Conservation (phyloP, 2,329 filamentous ascomycete species). For the Tolypocladium paradoxum region DNA sequence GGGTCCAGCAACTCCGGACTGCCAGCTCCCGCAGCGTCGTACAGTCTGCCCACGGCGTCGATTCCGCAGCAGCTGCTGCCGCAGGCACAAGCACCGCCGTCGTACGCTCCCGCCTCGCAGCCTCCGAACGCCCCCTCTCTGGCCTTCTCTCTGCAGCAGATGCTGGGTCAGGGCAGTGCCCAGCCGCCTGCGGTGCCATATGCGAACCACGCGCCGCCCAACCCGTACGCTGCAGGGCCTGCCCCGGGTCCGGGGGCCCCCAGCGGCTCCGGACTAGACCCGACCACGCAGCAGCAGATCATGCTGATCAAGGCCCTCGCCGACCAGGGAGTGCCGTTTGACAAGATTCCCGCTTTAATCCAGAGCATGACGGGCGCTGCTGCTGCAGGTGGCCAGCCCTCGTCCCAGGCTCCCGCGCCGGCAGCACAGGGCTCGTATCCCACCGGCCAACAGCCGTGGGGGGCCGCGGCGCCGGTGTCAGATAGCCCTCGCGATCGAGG, state of each 20-base stretch:
- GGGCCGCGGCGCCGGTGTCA: slow-evolving; percentile 14
- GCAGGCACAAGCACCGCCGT: slow-evolving; percentile 15
- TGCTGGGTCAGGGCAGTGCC: slow-evolving; percentile 22
- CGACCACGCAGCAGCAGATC: slow-evolving; percentile 58
- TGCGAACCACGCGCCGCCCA: slow-evolving; percentile 12
- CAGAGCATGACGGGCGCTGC: slow-evolving; percentile 37
- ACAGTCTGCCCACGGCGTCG: slow-evolving; percentile 22
- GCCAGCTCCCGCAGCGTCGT: slow-evolving; percentile 32
- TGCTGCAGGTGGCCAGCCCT: slow-evolving; percentile 19
- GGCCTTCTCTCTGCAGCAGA: slow-evolving; percentile 27
- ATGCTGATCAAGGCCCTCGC: slow-evolving; percentile 65
- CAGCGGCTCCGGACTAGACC: slow-evolving; percentile 30
- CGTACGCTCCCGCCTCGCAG: slow-evolving; percentile 35
- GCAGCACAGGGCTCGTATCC: slow-evolving; percentile 33
- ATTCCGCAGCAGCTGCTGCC: slow-evolving; percentile 16
- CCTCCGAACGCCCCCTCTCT: slow-evolving; percentile 49
- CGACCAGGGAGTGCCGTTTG: slow-evolving; percentile 64
- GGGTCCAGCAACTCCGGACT: slow-evolving; percentile 28
- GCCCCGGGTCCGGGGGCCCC: slow-evolving; percentile 21
- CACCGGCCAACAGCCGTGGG: slow-evolving; percentile 21
- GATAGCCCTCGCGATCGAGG: slow-evolving; percentile 45
- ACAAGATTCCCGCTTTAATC: slow-evolving; percentile 58
- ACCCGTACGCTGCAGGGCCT: slow-evolving; percentile 20
- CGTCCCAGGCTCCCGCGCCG: slow-evolving; percentile 26
- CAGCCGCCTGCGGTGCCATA: slow-evolving; percentile 13